Base-by-base conservation (phyloP, 2,329 filamentous ascomycete species). In the Penicillium rolfsii region DNA sequence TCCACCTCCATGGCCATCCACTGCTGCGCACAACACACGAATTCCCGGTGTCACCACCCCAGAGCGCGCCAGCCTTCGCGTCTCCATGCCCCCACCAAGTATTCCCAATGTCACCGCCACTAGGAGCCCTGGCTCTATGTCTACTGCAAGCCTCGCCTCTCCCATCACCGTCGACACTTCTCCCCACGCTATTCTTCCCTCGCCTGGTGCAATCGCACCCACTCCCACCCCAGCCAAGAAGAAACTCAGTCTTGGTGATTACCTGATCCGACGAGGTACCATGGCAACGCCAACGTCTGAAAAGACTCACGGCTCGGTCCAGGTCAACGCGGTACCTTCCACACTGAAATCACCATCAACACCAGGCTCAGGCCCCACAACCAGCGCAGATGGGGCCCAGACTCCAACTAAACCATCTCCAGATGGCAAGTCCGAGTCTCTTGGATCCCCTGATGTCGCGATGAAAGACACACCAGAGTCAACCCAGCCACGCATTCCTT, bases 231-330 rank as follows among this genome's bases (percentile, higher is more conserved):
- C 80, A 2, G 75, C 77, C 19, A 82, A 82, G 70, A 83, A 83
- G 69, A 83, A 83, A 63, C 73, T 83, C 52, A 83, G 79, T 64
- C 67, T 83, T 22, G 80, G 80, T 48, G 81, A 83, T 64, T 83
- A 83, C 63, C 74, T 81, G 57, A 80, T 74, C 53, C 76, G 77
- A 55, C 74, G 78, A 54, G 74, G 75, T 11, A 78, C 76, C 19
- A 65, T 78, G 62, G 28, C 73, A 14, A 77, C 78, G 0, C 78
- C 78, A 6, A 75, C 74, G 0, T 70, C 72, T 5, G 79, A 81
- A 58, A 81, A 79, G 61, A 58, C 70, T n/a, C 77, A 74, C 43
- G 28, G 22, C 19, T 22, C 45, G 8, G 55, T 65, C 3, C 73
- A 74, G 50, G 64, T 66, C 22, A 69, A 63, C 4, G 61, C 64